These are phyloP conservation scores for Lasiodiplodia hormozganensis DNA, from an alignment of 2,329 filamentous ascomycete species.

Conservation along the genomic window DNA sequence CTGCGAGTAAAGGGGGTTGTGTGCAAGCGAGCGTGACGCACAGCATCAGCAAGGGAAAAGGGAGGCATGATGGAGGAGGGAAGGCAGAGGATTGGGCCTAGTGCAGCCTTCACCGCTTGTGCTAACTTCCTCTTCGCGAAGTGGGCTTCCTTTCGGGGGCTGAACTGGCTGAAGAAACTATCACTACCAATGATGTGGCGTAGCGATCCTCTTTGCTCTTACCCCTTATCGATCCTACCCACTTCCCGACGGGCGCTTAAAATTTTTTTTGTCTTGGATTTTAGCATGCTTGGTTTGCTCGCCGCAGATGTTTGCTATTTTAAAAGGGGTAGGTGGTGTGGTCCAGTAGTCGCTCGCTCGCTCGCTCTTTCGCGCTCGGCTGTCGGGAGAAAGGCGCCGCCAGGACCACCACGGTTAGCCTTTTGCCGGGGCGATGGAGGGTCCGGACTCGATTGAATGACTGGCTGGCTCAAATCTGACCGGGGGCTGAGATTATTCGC, in stretches of 20 bases:
- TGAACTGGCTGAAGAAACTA: not conserved
- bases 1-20: not conserved
- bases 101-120: not conserved
- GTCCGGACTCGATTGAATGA: too few relatives aligned
- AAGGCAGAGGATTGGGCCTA: not conserved
- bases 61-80: not conserved
- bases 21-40: not conserved
- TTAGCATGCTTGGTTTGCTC: not conserved
- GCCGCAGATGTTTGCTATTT: not conserved
- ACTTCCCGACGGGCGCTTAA: not conserved
- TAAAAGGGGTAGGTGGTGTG: constrained; percentile 2
- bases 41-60: not conserved
- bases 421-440: too few relatives aligned
- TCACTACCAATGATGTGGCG: not conserved
- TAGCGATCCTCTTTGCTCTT: not conserved
- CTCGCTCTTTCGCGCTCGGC: not conserved
- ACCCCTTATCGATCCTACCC: not conserved
- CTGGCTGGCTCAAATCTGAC: not conserved
- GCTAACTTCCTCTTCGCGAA: not conserved
- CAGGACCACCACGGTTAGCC: not conserved
- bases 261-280: not conserved
- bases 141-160: not conserved
- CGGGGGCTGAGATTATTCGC: not conserved
- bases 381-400: not conserved
- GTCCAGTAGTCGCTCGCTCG: not conserved